Evolutionary conservation across 2,329 filamentous ascomycete genomes (phyloP).

Genomic region (Penicillium sp.): DNA sequence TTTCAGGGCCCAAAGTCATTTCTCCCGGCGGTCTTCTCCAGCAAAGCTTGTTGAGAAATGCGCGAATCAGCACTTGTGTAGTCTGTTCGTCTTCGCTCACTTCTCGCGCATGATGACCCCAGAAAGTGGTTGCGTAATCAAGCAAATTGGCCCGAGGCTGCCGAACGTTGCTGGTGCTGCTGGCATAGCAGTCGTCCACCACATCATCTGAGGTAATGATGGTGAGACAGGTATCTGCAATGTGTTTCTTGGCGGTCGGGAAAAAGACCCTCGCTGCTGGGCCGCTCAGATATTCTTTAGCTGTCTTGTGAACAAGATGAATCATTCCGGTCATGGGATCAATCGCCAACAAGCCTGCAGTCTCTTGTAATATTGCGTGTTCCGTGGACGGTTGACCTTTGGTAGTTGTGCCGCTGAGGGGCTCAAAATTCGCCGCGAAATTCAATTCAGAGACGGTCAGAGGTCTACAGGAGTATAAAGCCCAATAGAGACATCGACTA

Average conservation of each 20-base stretch:
- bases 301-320: constrained; percentile 35
- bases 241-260: constrained; percentile 31
- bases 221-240: constrained; percentile 34
- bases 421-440: constrained; percentile 5
- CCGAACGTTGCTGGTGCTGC: constrained; percentile 12
- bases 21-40: constrained; percentile 33
- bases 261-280: constrained; percentile 36
- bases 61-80: constrained; percentile 33
- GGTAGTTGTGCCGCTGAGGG: neutral
- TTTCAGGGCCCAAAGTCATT: constrained; percentile 27
- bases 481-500: constrained; percentile 33
- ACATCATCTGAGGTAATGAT: constrained; percentile 35
- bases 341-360: constrained; percentile 31
- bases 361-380: constrained; percentile 12
- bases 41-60: constrained; percentile 38
- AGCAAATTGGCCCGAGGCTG: constrained; percentile 18
- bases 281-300: constrained; percentile 34
- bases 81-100: constrained; percentile 35
- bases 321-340: constrained; percentile 31
- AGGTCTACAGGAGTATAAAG: constrained; percentile 29
- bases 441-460: constrained; percentile 27
- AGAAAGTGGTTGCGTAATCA: constrained; percentile 33
- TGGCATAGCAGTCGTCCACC: constrained; percentile 37
- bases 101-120: constrained; percentile 35
- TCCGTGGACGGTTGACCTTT: constrained; percentile 7